These are phyloP conservation scores for Euptelea pleiosperma DNA, from an alignment of 164 flowering plant genomes.

Conservation along the genomic window DNA sequence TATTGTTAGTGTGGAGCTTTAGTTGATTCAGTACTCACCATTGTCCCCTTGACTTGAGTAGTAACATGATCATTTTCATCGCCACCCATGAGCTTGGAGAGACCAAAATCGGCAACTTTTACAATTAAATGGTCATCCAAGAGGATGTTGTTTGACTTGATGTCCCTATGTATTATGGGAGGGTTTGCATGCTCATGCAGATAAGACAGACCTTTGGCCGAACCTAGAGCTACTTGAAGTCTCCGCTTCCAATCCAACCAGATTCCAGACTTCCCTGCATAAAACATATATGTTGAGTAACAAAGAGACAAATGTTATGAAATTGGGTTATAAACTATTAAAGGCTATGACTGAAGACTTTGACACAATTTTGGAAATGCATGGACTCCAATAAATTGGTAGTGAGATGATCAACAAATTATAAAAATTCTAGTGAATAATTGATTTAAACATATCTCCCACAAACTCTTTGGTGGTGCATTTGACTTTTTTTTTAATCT, in stretches of 20 bases:
- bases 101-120: slow-evolving; percentile 41
- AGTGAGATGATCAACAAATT: not conserved
- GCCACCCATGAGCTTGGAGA: slow-evolving; percentile 30
- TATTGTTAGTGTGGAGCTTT: not conserved
- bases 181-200: slow-evolving; percentile 40
- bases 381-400: too few species aligned
- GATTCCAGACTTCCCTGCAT: slow-evolving; percentile 32
- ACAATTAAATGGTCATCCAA: slow-evolving; percentile 34
- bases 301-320: not conserved
- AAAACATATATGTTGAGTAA: not conserved
- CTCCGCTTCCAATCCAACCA: slow-evolving; percentile 34
- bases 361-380: too few species aligned
- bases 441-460: too few species aligned
- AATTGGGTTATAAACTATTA: slow-evolving; percentile 51
- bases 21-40: slow-evolving; percentile 19
- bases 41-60: slow-evolving; percentile 43
- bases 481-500: too few species aligned
- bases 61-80: slow-evolving; percentile 27
- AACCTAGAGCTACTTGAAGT: slow-evolving; percentile 31
- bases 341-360: too few species aligned
- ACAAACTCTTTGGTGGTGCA: too few species aligned
- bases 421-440: not conserved
- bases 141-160: slow-evolving; percentile 38
- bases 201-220: slow-evolving; percentile 41
- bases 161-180: slow-evolving; percentile 42